Base-by-base conservation (phyloP, 768 basidiomycete species). In the Boletus eberwhitei region DNA sequence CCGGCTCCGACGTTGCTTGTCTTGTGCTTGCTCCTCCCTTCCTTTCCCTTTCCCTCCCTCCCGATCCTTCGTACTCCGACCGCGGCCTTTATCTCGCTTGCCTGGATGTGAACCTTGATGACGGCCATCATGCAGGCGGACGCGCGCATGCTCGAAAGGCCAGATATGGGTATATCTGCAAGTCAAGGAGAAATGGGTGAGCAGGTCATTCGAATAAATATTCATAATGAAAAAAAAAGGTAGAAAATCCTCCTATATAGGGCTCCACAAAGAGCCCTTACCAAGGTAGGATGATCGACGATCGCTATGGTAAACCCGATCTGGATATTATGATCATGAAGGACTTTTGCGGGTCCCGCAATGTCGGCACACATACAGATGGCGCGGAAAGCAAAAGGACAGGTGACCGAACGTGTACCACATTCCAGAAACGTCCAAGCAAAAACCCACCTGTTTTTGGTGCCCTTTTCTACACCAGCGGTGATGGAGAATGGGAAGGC, bases 111-210 rank as follows among this genome's bases (percentile, higher is more conserved):
- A 72, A 22, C 69, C 70, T 42, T 59, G 68, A 62, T 56, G 67
- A 64, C 55, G 79, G 75, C 49, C 56, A 41, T 71, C 71, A 22
- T 71, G 71, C 9, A 98, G 75, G 44, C 87, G 80, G 5, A 98
- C 94, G 37, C 96, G 86, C 21, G 95, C 88, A 64, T 95, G 93
- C 66, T 96, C 94, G 59, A 94, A 98, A 0, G 96, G 96, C 92
- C 94, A 98, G 53, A 98, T 97, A 68, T 98, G 89, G 55, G 88
- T 87, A 74, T 97, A 98, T 58, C 93, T 93, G 58, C 17, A 26
- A 31, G 38, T 26, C 24, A 26, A 39, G 26, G 26, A 8, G 48
- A 47, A 35, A 48, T 5, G 21, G 16, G 51, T 60, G 41, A 66
- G 59, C 24, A 24, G 3, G 24, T 34, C 11, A 6, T 55, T 53